Percentiles rank a stretch among this genome's conserved stretches.
These are phyloP conservation scores for Colletotrichum australisinense DNA, from an alignment of 2,329 filamentous ascomycete genomes.

Conservation along the genomic window DNA sequence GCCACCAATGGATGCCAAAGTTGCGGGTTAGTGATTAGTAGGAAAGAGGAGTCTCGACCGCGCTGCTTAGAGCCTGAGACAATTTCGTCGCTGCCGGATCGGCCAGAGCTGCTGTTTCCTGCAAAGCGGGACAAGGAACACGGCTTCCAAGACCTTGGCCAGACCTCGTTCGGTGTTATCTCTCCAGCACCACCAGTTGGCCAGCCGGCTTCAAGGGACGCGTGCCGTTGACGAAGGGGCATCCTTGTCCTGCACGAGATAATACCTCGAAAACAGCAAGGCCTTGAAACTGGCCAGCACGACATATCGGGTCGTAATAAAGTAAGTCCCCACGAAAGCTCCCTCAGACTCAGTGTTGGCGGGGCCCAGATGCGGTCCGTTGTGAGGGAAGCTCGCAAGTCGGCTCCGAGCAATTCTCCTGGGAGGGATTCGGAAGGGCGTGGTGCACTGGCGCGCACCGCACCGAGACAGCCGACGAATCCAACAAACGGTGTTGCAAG, in stretches of 20 bases:
- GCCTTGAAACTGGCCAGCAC: conserved; percentile 30
- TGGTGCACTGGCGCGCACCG: conserved; percentile 1
- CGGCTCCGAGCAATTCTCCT: conserved; percentile 30
- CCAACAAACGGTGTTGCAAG: neutral
- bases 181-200: conserved; percentile 3
- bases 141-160: neutral
- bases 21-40: neutral
- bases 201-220: conserved; percentile 15
- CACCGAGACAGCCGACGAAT: conserved; percentile 13
- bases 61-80: neutral
- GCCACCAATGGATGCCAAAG: conserved; percentile 8
- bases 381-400: conserved; percentile 15
- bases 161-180: conserved; percentile 13
- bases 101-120: conserved; percentile 1
- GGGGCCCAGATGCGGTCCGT: neutral
- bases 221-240: conserved; percentile 13
- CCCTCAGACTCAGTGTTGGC: conserved; percentile 26
- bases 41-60: neutral
- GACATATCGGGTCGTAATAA: conserved; percentile 29
- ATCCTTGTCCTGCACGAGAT: conserved; percentile 27
- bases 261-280: neutral
- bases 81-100: conserved; percentile 4
- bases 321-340: conserved; percentile 19
- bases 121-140: neutral
- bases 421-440: neutral